phyloP scores from a whole-genome alignment of 2,329 filamentous ascomycete species.

The Cadophora gregata region DNA sequence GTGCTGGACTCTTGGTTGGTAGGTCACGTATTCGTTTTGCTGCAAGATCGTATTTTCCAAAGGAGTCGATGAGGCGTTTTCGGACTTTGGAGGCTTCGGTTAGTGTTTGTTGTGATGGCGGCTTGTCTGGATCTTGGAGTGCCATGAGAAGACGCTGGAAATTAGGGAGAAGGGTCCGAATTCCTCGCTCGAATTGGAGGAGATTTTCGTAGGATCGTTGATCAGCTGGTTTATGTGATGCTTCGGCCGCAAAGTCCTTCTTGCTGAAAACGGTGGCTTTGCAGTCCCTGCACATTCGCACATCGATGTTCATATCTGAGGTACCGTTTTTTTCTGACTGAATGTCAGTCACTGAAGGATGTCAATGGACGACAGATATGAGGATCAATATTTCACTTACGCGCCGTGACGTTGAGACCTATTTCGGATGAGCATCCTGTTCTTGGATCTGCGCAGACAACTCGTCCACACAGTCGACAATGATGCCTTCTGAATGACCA shows the following conservation, averaged over 20 bases:
- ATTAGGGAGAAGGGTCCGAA: conserved; percentile 68
- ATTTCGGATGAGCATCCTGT: conserved; percentile 88
- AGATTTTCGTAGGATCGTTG: conserved; percentile 72
- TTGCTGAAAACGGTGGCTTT: conserved; percentile 72
- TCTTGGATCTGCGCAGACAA: conserved; percentile 86
- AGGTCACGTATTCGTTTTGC: conserved; percentile 72
- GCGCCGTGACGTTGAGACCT: conserved; percentile 74
- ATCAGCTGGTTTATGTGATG: conserved; percentile 62
- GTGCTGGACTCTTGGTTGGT: conserved; percentile 66
- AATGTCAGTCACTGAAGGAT: conserved; percentile 46
- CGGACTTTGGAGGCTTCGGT: conserved; percentile 73
- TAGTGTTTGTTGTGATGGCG: conserved; percentile 56
- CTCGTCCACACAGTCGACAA: conserved; percentile 89
- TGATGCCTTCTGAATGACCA: conserved; percentile 95
- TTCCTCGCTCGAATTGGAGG: conserved; percentile 73
- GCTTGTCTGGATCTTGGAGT: conserved; percentile 68
- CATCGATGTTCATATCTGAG: conserved; percentile 72
- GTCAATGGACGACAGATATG: conserved; percentile 33
- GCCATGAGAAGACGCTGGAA: conserved; percentile 70
- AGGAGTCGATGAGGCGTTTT: conserved; percentile 73
- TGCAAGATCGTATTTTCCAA: conserved; percentile 72
- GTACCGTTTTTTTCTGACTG: conserved; percentile 53
- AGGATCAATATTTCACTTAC: conserved; percentile 51
- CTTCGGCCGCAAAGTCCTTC: conserved; percentile 67
- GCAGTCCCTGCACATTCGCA: conserved; percentile 94